Conservation (phyloP, 805 yeast genomes). For the Cyberlindnera euphorbiae region DNA sequence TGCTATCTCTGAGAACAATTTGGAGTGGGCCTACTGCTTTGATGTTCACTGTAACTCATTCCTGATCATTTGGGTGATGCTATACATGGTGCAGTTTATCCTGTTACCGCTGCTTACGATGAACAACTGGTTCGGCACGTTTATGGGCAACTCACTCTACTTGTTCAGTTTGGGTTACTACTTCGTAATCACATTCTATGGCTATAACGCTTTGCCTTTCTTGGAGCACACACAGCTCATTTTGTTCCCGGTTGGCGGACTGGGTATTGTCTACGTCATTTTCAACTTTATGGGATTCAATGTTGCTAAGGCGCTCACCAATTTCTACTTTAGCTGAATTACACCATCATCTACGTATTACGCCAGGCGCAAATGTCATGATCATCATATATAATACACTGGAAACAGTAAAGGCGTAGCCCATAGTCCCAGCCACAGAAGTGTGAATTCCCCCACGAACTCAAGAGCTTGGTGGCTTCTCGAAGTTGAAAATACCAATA, state of each 20-base stretch:
- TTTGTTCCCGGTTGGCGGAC: constrained; percentile 57
- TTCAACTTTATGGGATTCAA: constrained; percentile 61
- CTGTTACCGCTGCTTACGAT: constrained; percentile 66
- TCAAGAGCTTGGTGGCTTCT: constrained; percentile 20
- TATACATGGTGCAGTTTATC: constrained; percentile 71
- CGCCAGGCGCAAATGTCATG: not conserved
- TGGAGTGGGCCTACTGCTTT: constrained; percentile 94
- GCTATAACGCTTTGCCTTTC: constrained; percentile 75
- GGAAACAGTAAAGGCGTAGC: not conserved
- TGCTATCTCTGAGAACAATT: constrained; percentile 32
- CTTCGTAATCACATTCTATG: constrained; percentile 76
- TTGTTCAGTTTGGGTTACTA: constrained; percentile 72
- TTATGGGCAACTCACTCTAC: constrained; percentile 77
- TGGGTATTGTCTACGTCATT: constrained; percentile 53
- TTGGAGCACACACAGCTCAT: constrained; percentile 58
- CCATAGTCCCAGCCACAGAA: not conserved
- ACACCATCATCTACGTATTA: no score
- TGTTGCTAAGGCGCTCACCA: constrained; percentile 62
- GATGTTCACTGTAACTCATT: constrained; percentile 94
- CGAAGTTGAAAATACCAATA: constrained; percentile 51
- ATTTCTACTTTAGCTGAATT: constrained; percentile 19
- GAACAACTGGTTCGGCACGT: constrained; percentile 59
- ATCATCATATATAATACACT: not conserved
- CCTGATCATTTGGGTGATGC: constrained; percentile 67
- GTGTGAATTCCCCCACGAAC: not conserved